Percentiles rank a stretch among this genome's conserved stretches.
Evolutionary conservation across 257 asterid species (phyloP).

Genomic region (Penstemon davidsonii): DNA sequence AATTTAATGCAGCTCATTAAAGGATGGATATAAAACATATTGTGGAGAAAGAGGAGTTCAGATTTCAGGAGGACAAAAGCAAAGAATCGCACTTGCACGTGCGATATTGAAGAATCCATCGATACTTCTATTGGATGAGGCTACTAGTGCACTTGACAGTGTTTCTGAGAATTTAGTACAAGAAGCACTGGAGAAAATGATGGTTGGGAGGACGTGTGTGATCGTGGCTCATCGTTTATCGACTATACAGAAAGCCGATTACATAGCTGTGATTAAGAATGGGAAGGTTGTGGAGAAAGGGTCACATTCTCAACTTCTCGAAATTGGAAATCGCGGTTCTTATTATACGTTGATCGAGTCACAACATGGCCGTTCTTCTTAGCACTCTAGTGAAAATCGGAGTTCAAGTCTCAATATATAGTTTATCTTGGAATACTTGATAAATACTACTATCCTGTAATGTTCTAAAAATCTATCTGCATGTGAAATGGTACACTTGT

Average conservation of each 20-base stretch:
- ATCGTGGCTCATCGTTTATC: conserved; percentile 70
- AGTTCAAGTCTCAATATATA: too few relatives aligned
- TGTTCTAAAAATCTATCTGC: too few relatives aligned
- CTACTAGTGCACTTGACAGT: conserved; percentile 70
- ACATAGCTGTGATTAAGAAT: conserved; percentile 57
- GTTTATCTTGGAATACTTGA: too few relatives aligned
- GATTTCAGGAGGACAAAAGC: conserved; percentile 81
- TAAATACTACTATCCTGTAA: too few relatives aligned
- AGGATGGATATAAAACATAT: conserved; percentile 58
- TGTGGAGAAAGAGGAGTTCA: conserved; percentile 82
- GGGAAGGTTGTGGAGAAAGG: conserved; percentile 75
- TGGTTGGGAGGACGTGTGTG: conserved; percentile 61
- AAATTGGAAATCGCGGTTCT: conserved; percentile 43
- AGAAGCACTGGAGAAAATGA: conserved; percentile 64
- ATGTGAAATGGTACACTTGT: too few relatives aligned
- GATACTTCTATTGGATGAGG: conserved; percentile 76
- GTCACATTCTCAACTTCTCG: conserved; percentile 55
- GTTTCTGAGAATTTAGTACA: conserved; percentile 62
- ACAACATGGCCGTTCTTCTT: conserved; percentile 37
- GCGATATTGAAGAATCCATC: conserved; percentile 71
- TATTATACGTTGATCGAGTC: conserved; percentile 55
- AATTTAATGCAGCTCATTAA: conserved; percentile 46
- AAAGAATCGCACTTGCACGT: conserved; percentile 68
- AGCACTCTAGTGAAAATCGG: too few relatives aligned
- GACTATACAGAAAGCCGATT: conserved; percentile 62